Evolutionary conservation across 75 land plant genomes (phyloP).

Genomic region (Ceratopteris richardii): DNA sequence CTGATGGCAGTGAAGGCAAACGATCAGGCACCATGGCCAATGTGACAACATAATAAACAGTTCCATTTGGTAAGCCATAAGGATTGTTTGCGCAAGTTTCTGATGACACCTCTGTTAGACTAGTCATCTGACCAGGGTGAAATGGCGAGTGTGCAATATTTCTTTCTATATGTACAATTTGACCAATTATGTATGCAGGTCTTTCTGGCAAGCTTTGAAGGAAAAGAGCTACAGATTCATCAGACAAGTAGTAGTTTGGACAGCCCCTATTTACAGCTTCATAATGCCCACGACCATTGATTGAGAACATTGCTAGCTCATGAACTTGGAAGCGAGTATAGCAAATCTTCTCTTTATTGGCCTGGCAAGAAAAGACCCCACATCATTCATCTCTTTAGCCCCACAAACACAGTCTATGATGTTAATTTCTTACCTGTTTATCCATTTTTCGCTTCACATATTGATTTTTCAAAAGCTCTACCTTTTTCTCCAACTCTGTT

Average conservation of each 20-base stretch:
- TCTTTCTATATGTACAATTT: slow-evolving; percentile 93
- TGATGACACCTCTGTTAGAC: not conserved
- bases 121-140: not conserved
- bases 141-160: slow-evolving; percentile 27
- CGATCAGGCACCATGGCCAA: slow-evolving; percentile 94
- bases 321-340: slow-evolving; percentile 84
- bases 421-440: slow-evolving; percentile 60
- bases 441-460: slow-evolving; percentile 80
- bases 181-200: slow-evolving; percentile 81
- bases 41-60: slow-evolving; percentile 86
- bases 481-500: slow-evolving; percentile 71
- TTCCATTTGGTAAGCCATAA: slow-evolving; percentile 70
- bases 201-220: slow-evolving; percentile 48
- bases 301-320: slow-evolving; percentile 92
- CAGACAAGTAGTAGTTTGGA: slow-evolving; percentile 78
- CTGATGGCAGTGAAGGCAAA: slow-evolving; percentile 28
- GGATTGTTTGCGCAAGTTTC: slow-evolving; percentile 42
- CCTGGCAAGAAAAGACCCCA: slow-evolving; percentile 31
- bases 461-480: slow-evolving; percentile 59
- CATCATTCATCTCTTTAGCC: not conserved
- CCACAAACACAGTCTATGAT: not conserved
- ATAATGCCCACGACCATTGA: slow-evolving; percentile 70
- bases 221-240: slow-evolving; percentile 95
- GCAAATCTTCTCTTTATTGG: slow-evolving; percentile 86
- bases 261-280: slow-evolving; percentile 86